Conservation (phyloP, 2,329 filamentous ascomycete genomes). For the Sclerotinia glacialis region DNA sequence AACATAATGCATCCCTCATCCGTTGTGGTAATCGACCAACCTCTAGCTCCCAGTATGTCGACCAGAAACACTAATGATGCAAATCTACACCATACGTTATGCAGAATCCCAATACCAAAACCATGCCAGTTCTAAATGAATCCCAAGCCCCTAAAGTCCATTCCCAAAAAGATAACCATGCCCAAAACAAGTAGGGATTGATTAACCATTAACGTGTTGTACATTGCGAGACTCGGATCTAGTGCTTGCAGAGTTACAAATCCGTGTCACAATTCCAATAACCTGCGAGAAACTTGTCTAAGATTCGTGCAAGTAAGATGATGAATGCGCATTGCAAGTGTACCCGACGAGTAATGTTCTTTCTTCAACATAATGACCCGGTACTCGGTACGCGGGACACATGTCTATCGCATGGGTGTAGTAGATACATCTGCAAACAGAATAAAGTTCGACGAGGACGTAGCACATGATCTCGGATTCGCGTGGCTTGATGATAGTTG, state of each 20-base stretch:
- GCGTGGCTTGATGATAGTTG: not conserved
- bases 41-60: not conserved
- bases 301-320: not conserved
- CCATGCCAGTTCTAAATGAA: not conserved
- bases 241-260: not conserved
- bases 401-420: conserved; percentile 66
- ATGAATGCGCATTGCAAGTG: conserved; percentile 45
- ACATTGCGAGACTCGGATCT: not conserved
- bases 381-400: conserved; percentile 60
- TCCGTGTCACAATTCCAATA: no score
- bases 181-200: not conserved
- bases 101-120: not conserved
- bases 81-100: not conserved
- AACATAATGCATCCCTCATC: conserved; percentile 2
- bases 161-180: not conserved
- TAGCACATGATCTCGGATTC: conserved; percentile 58
- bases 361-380: conserved; percentile 60
- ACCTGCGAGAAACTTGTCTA: not conserved
- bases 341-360: conserved; percentile 70
- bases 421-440: conserved; percentile 70
- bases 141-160: not conserved
- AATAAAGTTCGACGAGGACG: conserved; percentile 64
- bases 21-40: not conserved
- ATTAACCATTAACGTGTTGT: not conserved
- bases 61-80: not conserved